Evolutionary conservation across 345 rosid genomes (phyloP).

Genomic region (Kernera saxatilis): DNA sequence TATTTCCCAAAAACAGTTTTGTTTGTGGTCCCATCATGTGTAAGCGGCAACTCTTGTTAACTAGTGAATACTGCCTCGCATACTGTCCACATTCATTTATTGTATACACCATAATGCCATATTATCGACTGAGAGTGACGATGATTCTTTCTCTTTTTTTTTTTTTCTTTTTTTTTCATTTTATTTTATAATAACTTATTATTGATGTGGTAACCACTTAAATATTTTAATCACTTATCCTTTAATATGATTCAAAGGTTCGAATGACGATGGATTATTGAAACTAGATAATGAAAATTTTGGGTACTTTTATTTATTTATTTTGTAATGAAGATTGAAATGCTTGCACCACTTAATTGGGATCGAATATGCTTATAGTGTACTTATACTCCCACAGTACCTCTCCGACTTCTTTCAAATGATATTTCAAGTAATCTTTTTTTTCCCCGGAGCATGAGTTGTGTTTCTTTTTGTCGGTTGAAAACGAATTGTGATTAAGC

Average conservation of each 20-base stretch:
- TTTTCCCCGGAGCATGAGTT: no score
- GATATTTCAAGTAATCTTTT: background rate
- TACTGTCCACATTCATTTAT: background rate
- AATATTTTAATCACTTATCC: background rate
- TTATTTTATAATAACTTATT: background rate
- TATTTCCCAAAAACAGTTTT: background rate
- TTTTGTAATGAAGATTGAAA: background rate
- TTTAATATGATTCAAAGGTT: background rate
- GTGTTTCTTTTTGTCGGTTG: no score
- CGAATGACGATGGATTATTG: background rate
- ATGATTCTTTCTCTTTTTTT: background rate
- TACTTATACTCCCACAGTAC: background rate
- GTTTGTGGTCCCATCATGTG: background rate
- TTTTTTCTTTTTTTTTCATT: background rate
- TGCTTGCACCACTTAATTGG: background rate
- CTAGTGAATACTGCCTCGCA: background rate
- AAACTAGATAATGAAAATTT: background rate
- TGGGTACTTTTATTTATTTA: background rate
- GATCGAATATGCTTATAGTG: background rate
- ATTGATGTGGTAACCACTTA: constrained; percentile 4
- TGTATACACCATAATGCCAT: background rate
- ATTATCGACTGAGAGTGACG: background rate
- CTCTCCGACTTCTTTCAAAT: background rate
- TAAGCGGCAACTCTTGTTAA: constrained; percentile 16
- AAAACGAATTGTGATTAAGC: no score